These are phyloP conservation scores for Macrolepiota albuminosa DNA, from an alignment of 768 basidiomycete species.

Conservation along the genomic window DNA sequence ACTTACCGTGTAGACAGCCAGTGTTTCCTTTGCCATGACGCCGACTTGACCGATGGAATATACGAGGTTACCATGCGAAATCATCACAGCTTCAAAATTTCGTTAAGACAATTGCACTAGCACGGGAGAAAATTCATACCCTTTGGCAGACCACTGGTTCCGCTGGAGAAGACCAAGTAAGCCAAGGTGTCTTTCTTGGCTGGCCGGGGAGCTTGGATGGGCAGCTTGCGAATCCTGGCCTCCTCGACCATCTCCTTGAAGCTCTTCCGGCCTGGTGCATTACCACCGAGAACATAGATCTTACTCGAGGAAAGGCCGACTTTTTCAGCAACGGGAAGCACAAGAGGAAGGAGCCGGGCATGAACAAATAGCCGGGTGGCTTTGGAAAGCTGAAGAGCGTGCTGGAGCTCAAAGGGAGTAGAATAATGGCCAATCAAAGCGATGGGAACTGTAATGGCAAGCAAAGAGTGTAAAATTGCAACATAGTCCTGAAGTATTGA, in stretches of 20 bases:
- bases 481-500: slow-evolving; percentile 44
- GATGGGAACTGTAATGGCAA: slow-evolving; percentile 48
- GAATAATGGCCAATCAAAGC: slow-evolving; percentile 49
- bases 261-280: slow-evolving; percentile 31
- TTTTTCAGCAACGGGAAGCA: slow-evolving; percentile 32
- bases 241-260: slow-evolving; percentile 37
- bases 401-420: slow-evolving; percentile 52
- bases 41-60: slow-evolving; percentile 36
- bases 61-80: slow-evolving; percentile 62
- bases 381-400: slow-evolving; percentile 42
- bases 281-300: slow-evolving; percentile 45
- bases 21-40: slow-evolving; percentile 22
- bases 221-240: slow-evolving; percentile 19
- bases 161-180: slow-evolving; percentile 21
- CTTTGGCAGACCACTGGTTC: slow-evolving; percentile 21
- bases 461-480: slow-evolving; percentile 42
- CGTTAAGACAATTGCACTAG: slow-evolving; percentile 13
- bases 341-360: slow-evolving; percentile 36
- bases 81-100: slow-evolving; percentile 54
- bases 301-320: slow-evolving; percentile 31
- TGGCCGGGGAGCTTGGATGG: slow-evolving; percentile 2
- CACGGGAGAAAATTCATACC: slow-evolving; percentile 1
- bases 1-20: slow-evolving; percentile 37
- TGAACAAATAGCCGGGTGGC: slow-evolving; percentile 53
- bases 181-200: slow-evolving; percentile 17